Conservation (phyloP, 176 grass and related monocot species). For the Musa schizocarpa region DNA sequence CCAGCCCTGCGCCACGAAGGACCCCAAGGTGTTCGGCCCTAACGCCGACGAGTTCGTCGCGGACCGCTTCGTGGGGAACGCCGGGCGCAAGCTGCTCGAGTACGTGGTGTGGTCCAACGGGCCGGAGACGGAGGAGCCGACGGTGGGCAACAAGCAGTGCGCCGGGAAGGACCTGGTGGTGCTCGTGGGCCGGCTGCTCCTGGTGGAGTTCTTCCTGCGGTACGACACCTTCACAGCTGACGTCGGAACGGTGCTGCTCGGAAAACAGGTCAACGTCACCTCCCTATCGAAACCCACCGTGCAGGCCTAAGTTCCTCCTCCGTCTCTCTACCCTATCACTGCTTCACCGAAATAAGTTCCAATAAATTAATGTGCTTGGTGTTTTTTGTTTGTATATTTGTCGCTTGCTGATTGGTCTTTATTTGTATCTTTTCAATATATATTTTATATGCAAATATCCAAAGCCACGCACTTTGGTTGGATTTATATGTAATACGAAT, state of each 20-base stretch:
- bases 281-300: conserved; percentile 25
- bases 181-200: conserved; percentile 39
- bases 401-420: no score
- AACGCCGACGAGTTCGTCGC: conserved; percentile 42
- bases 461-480: no score
- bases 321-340: no score
- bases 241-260: conserved; percentile 23
- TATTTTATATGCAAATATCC: no score
- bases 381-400: no score
- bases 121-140: conserved; percentile 37
- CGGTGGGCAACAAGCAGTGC: conserved; percentile 69
- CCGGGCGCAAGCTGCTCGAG: conserved; percentile 26
- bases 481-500: no score
- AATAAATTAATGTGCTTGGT: no score
- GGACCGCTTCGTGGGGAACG: conserved; percentile 37
- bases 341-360: no score
- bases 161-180: conserved; percentile 61
- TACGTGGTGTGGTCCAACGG: conserved; percentile 93
- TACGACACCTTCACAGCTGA: conserved; percentile 51
- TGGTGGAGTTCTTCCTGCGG: conserved; percentile 60
- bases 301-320: background rate
- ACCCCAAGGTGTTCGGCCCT: conserved; percentile 42
- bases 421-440: no score
- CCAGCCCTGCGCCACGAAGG: conserved; percentile 56
- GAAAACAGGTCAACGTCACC: conserved; percentile 52